A percentile compares a stretch with the other conserved stretches of the same genome.
Evolutionary conservation across 2,329 filamentous ascomycete genomes (phyloP).

Genomic region (Paraphaeosphaeria sporulosa): DNA sequence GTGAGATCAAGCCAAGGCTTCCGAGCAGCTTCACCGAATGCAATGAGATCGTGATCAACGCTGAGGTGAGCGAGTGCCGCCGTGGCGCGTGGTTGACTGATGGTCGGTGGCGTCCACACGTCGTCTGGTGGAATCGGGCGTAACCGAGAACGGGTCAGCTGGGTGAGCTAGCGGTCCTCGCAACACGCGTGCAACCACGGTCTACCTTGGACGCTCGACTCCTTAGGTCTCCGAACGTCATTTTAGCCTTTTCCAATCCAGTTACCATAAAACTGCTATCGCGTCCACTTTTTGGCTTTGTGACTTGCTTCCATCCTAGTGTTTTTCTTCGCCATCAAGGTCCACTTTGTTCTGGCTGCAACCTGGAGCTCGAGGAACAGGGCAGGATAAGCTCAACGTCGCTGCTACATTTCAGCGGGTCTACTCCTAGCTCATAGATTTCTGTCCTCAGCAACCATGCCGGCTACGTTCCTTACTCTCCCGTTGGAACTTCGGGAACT

Average conservation of each 20-base stretch:
- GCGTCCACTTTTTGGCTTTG: not conserved
- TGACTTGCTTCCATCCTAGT: constrained; percentile 8
- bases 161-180: constrained; percentile 16
- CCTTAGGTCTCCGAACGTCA: constrained; percentile 15
- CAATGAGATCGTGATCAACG: not conserved
- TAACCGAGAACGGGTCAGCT: constrained; percentile 21
- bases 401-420: not conserved
- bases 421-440: not conserved
- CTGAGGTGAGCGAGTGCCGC: constrained; percentile 2
- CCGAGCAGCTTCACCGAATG: not conserved
- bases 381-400: not conserved
- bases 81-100: not conserved
- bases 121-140: constrained; percentile 19
- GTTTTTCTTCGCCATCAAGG: not conserved
- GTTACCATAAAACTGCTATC: not conserved
- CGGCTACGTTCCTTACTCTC: constrained; percentile 38
- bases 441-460: constrained; percentile 2
- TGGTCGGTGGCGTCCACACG: constrained; percentile 24
- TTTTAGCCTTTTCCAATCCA: constrained; percentile 1
- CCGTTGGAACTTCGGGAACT: constrained; percentile 44
- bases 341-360: not conserved
- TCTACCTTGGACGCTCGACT: not conserved
- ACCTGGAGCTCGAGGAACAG: not conserved
- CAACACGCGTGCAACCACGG: constrained; percentile 1
- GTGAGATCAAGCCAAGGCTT: not conserved